Base-by-base conservation (phyloP, 768 basidiomycete species). In the Podaxis pistillaris region DNA sequence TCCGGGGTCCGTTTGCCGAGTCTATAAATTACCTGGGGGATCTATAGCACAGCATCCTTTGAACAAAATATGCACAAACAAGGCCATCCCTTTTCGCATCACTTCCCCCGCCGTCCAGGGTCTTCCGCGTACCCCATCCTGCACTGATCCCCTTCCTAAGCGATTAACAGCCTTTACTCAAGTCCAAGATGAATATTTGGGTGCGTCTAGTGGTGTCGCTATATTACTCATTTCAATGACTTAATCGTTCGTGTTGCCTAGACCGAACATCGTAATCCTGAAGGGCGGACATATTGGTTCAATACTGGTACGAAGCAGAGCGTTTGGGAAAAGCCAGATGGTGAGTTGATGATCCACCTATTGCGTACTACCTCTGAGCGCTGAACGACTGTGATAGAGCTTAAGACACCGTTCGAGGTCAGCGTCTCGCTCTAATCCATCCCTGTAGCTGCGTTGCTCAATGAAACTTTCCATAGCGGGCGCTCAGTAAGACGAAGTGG, bases 231-330 rank as follows among this genome's bases (percentile, higher is more conserved):
- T 30, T 6, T 44, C 26, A 2, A 24, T 17, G 30, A 56, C 17
- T 47, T n/a, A 38, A 19, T 2, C 17, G 13, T 26, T 62, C 12
- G 6, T 36, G 44, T n/a, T 26, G 17, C 24, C 44, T 33, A 96
- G 94, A 94, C 93, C 2, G 95, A 96, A 71, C 93, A 97, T 76
- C 88, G 91, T 37, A 96, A 96, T 76, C 88, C 93, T 1, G 96
- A 97, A 71, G 95, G 95, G n/a, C 82, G 94, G n/a, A 94, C 93
- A 0, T 98, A 98, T 71, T 98, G 96, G 96, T 95, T 94, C 76
- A 95, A 97, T 72, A 87, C 93, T 0, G 83, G 80, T 9, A 92
- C 90, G 3, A 87, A 89, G 69, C 91, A 93, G 68, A 96, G 94
- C 71, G 94, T 96, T 57, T 98, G 96, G 96, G 96, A 98, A 76